Evolutionary conservation across 257 asterid species (phyloP).

Genomic region (Datura wrightii): DNA sequence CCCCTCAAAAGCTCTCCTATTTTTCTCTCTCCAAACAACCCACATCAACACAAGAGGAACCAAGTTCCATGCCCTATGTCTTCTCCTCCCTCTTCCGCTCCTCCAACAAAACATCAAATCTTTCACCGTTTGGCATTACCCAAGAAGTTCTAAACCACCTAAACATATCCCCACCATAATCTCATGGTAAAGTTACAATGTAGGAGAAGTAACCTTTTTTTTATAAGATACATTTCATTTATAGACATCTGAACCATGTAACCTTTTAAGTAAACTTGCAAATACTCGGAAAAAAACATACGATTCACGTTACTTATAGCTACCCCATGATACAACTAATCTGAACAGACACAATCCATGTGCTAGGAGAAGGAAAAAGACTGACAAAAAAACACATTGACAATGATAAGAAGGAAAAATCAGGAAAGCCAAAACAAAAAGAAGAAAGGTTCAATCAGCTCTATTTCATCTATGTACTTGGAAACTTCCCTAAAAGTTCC

Average conservation of each 20-base stretch:
- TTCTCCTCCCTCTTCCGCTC: too few species aligned
- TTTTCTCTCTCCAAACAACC: too few species aligned
- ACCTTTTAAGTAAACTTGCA: constrained; percentile 21
- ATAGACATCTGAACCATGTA: constrained; percentile 5
- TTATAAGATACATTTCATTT: not conserved
- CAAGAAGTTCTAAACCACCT: too few species aligned
- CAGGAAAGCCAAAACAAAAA: not conserved
- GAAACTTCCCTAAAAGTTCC: not conserved
- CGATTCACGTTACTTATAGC: not conserved
- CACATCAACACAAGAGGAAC: too few species aligned
- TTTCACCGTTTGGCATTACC: too few species aligned
- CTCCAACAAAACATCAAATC: too few species aligned
- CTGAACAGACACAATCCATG: not conserved
- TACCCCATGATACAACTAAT: not conserved
- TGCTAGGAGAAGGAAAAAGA: not conserved
- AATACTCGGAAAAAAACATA: constrained; percentile 47
- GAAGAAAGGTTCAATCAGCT: not conserved
- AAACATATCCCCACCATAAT: too few species aligned
- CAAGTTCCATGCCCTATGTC: too few species aligned
- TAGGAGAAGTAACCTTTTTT: not conserved
- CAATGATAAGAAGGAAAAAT: not conserved
- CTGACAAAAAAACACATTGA: not conserved
- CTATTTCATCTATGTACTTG: not conserved
- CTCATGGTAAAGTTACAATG: too few species aligned
- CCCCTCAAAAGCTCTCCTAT: too few species aligned